Evolutionary conservation across 148 eudicot species (phyloP).

Genomic region (Heliamphora exappendiculata): DNA sequence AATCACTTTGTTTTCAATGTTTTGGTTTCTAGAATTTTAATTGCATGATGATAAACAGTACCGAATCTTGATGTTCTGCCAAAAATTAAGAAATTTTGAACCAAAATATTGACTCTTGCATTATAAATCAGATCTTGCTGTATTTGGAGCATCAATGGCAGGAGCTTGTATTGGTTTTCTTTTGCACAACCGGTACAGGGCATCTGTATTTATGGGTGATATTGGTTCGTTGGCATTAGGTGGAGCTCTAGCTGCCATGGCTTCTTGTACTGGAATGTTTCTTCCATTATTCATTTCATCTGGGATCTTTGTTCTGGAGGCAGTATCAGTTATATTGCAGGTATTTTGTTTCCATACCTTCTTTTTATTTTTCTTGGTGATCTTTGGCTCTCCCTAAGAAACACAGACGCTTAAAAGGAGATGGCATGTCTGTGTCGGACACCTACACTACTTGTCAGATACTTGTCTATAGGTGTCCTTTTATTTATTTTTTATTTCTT

Average conservation of each 20-base stretch:
- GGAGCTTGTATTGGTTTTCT: slow-evolving; percentile 97
- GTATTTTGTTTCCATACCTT: slow-evolving; percentile 26
- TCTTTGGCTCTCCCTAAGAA: no score
- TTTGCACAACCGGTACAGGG: slow-evolving; percentile 70
- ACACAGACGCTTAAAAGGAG: no score
- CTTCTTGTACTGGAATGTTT: slow-evolving; percentile 94
- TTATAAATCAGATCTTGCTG: slow-evolving; percentile 55
- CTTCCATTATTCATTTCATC: slow-evolving; percentile 76
- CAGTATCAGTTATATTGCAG: slow-evolving; percentile 57
- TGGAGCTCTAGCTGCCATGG: slow-evolving; percentile 97
- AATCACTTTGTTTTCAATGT: not conserved
- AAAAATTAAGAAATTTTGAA: not conserved
- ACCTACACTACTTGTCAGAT: no score
- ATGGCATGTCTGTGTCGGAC: no score
- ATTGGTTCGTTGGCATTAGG: slow-evolving; percentile 88
- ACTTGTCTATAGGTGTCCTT: no score
- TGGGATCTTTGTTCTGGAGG: slow-evolving; percentile 62
- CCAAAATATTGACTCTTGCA: slow-evolving; percentile 6
- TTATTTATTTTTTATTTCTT: no score
- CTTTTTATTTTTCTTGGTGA: no score
- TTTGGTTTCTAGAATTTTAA: not conserved
- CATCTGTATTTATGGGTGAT: slow-evolving; percentile 91
- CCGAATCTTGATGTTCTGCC: not conserved
- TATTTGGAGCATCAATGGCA: slow-evolving; percentile 97
- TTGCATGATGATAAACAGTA: not conserved